These are phyloP conservation scores for Wickerhamomyces chambardii DNA, from an alignment of 805 yeast species.

Conservation along the genomic window DNA sequence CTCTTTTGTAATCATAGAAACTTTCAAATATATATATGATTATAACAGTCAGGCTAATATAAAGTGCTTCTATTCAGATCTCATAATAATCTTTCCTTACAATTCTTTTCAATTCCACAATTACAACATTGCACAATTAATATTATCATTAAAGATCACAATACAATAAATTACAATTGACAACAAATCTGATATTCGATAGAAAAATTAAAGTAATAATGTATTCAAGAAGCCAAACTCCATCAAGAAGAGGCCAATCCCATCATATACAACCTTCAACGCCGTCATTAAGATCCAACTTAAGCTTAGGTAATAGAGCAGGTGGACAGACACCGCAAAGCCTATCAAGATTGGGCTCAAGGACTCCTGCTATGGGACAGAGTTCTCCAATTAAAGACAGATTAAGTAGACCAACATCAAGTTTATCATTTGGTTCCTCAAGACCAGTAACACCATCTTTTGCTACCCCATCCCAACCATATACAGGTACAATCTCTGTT, in stretches of 20 bases:
- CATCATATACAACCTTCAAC: conserved; percentile 7
- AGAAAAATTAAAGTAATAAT: too few relatives aligned
- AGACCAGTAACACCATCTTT: conserved; percentile 17
- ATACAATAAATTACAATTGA: too few relatives aligned
- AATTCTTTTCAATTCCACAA: too few relatives aligned
- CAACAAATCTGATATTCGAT: too few relatives aligned
- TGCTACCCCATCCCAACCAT: conserved; percentile 19
- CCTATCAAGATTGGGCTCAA: conserved; percentile 3
- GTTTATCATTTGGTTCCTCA: conserved; percentile 5
- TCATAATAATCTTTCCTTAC: too few relatives aligned
- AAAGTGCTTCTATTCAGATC: not conserved
- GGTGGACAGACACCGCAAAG: conserved; percentile 15
- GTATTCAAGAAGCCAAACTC: conserved; percentile 15
- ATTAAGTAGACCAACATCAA: conserved; percentile 1
- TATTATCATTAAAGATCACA: too few relatives aligned
- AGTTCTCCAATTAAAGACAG: conserved; percentile 14
- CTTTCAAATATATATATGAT: too few relatives aligned
- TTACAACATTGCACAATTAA: too few relatives aligned
- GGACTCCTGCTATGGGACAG: not conserved
- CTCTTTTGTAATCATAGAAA: too few relatives aligned
- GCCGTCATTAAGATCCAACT: conserved; percentile 14
- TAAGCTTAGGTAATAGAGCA: conserved; percentile 11
- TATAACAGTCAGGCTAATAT: too few relatives aligned
- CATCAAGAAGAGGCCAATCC: conserved; percentile 7
- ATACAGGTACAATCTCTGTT: conserved; percentile 68